A percentile compares a stretch with the other conserved stretches of the same genome.
phyloP scores from a whole-genome alignment of 2,329 filamentous ascomycete genomes.

The Moelleriella libera region DNA sequence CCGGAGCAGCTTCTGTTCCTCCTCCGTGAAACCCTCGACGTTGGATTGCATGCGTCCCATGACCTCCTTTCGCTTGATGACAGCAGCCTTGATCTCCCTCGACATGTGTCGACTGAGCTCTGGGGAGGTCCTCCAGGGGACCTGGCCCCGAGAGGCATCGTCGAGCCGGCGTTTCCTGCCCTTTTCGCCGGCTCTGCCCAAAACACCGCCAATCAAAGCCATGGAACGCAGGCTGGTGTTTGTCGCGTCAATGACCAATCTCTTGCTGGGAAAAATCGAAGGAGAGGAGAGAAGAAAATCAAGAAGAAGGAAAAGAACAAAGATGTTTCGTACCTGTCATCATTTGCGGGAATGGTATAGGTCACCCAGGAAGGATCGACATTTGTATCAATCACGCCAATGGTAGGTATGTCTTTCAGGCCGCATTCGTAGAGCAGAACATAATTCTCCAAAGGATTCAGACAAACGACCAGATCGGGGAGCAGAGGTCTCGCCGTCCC shows the following conservation, averaged over 20 bases:
- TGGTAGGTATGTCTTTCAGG: constrained; percentile 76
- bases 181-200: constrained; percentile 70
- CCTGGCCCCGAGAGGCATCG: constrained; percentile 43
- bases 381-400: constrained; percentile 90
- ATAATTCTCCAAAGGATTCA: constrained; percentile 90
- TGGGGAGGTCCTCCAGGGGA: constrained; percentile 44
- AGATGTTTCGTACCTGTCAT: constrained; percentile 56
- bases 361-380: constrained; percentile 87
- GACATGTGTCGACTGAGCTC: constrained; percentile 27
- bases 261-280: background rate
- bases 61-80: constrained; percentile 18
- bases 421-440: constrained; percentile 84
- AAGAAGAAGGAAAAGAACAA: background rate
- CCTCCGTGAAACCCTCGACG: constrained; percentile 21
- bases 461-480: constrained; percentile 80
- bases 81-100: constrained; percentile 15
- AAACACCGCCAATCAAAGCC: constrained; percentile 67
- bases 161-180: constrained; percentile 56
- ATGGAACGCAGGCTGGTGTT: constrained; percentile 58
- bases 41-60: constrained; percentile 21
- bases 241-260: constrained; percentile 3
- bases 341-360: constrained; percentile 92
- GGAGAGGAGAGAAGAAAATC: background rate
- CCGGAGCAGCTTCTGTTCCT: constrained; percentile 20
- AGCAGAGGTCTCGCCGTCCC: constrained; percentile 51